Evolutionary conservation across 108 stramenopile genomes (phyloP).

Genomic region (Nitzschia putrida): DNA sequence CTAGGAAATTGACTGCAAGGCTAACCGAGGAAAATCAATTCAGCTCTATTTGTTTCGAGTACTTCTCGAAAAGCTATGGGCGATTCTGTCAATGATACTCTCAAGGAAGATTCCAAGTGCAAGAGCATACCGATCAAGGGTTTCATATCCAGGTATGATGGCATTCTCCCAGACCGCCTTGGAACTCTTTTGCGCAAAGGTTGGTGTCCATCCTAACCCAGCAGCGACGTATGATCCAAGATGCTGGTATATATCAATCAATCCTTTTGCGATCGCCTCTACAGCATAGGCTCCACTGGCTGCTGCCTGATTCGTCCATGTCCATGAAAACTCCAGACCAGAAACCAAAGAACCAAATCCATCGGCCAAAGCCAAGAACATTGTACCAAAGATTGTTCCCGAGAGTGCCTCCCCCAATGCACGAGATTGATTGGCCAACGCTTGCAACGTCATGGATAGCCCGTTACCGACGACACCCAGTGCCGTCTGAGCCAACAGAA

Average conservation of each 20-base stretch:
- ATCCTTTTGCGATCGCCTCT: not conserved
- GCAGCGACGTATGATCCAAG: not conserved
- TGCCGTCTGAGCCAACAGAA: slow-evolving; percentile 9
- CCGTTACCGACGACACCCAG: slow-evolving; percentile 5
- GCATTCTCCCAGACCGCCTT: not conserved
- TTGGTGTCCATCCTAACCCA: not conserved
- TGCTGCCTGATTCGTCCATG: not conserved
- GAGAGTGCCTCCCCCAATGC: slow-evolving; percentile 1
- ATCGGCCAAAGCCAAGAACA: slow-evolving; percentile 7
- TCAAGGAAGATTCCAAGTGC: not conserved
- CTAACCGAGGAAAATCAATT: too few relatives aligned
- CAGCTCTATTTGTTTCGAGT: too few relatives aligned
- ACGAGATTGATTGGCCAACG: slow-evolving; percentile 1
- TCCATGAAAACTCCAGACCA: not conserved
- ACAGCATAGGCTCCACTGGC: slow-evolving; percentile 9
- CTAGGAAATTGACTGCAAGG: too few relatives aligned
- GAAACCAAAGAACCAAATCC: not conserved
- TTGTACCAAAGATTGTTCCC: not conserved
- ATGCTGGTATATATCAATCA: not conserved
- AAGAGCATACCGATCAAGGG: slow-evolving; percentile 1
- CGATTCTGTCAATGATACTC: not conserved
- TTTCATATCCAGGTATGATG: not conserved
- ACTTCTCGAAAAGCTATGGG: not conserved
- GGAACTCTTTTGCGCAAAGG: too few relatives aligned
- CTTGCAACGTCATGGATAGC: not conserved